A percentile compares a stretch with the other conserved stretches of the same genome.
Conservation (phyloP, 2,329 filamentous ascomycete genomes). For the Amylocarpus encephaloides region DNA sequence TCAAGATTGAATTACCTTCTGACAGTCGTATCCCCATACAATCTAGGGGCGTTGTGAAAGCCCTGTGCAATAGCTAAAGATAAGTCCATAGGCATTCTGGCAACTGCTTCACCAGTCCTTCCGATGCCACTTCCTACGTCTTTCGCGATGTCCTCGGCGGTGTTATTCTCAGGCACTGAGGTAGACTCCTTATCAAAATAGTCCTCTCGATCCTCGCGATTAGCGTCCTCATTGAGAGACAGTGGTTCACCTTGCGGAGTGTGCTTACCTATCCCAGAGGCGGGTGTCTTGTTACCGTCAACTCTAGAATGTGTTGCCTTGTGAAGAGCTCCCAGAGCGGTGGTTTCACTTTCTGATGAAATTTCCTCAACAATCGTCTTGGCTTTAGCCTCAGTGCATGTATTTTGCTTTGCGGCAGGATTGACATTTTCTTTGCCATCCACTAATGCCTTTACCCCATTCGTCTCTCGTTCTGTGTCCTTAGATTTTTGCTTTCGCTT, state of each 20-base stretch:
- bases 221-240: background rate
- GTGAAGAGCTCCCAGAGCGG: background rate
- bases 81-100: slow-evolving; percentile 51
- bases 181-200: slow-evolving; percentile 15
- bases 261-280: background rate
- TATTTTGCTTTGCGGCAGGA: too few relatives aligned
- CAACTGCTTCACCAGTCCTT: slow-evolving; percentile 24
- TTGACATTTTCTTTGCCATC: too few relatives aligned
- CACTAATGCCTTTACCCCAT: background rate
- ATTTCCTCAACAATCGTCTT: background rate
- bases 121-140: slow-evolving; percentile 26
- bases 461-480: slow-evolving; percentile 3
- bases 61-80: slow-evolving; percentile 58
- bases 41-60: slow-evolving; percentile 63
- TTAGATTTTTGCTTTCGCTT: slow-evolving; percentile 34
- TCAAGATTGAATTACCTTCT: slow-evolving; percentile 31
- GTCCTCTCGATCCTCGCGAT: slow-evolving; percentile 5
- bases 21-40: slow-evolving; percentile 66
- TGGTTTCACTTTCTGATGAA: background rate
- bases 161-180: slow-evolving; percentile 16
- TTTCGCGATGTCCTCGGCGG: slow-evolving; percentile 22
- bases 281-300: background rate
- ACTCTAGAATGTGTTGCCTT: background rate
- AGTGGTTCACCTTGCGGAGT: background rate
- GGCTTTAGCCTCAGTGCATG: too few relatives aligned